Percentiles rank a stretch among this genome's conserved stretches.
Conservation (phyloP, 228 moss, liverwort and hornwort genomes). For the Sphagnum fallax region DNA sequence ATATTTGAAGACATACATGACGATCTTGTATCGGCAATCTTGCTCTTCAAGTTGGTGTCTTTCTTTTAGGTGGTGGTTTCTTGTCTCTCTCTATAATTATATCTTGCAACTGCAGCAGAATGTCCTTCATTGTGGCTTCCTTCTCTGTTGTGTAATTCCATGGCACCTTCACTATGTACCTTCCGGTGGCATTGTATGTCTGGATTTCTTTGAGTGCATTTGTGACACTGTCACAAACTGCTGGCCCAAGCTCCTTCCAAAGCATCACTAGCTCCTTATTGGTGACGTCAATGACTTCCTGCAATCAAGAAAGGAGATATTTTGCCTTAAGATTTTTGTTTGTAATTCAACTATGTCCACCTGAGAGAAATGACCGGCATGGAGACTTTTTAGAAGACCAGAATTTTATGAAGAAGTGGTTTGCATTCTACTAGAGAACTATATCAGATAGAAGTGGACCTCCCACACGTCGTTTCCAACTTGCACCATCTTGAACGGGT, state of each 20-base stretch:
- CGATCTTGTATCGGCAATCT: too few species aligned
- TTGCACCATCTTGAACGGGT: slow-evolving; percentile 8
- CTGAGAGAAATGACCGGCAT: background rate
- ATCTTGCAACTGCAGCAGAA: slow-evolving; percentile 7
- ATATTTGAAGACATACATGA: too few species aligned
- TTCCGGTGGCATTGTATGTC: slow-evolving; percentile 29
- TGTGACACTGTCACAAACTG: slow-evolving; percentile 26
- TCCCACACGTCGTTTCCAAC: background rate
- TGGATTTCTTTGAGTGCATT: slow-evolving; percentile 24
- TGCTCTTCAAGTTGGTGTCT: too few species aligned
- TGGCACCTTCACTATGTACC: slow-evolving; percentile 25
- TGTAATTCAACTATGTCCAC: background rate
- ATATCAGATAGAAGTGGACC: background rate
- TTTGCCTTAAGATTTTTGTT: background rate
- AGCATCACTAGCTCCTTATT: slow-evolving; percentile 13
- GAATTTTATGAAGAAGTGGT: background rate
- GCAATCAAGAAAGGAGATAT: slow-evolving; percentile 4
- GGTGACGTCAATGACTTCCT: slow-evolving; percentile 18
- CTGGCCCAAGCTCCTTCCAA: slow-evolving; percentile 16
- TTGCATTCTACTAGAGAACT: background rate
- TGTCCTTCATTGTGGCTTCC: slow-evolving; percentile 23
- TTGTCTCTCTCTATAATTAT: slow-evolving; percentile 9
- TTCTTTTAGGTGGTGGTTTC: background rate
- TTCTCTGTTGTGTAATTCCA: slow-evolving; percentile 22
- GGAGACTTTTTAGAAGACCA: background rate